phyloP scores from a whole-genome alignment of 139 green algal genomes.

The Chlamydomonas schloesseri region DNA sequence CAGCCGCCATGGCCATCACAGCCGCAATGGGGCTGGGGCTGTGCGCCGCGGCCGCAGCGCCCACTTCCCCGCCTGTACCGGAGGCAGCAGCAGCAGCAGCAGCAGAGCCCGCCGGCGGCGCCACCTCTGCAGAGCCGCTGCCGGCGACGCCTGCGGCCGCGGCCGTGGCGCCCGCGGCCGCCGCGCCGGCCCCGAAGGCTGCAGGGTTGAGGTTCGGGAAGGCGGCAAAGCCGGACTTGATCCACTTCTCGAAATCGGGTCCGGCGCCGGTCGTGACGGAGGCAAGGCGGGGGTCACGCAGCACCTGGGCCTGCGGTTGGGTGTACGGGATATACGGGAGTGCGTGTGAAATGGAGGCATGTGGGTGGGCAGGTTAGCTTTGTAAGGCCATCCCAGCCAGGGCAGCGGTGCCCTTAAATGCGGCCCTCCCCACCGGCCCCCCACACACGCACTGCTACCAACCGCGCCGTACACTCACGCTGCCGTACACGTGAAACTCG shows the following conservation, averaged over 20 bases:
- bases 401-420: no score
- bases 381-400: not conserved
- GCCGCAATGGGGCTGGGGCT: constrained; percentile 2
- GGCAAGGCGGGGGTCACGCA: constrained; percentile 14
- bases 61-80: no score
- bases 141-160: not conserved
- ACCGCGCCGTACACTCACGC: no score
- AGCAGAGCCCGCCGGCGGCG: not conserved
- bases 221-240: constrained; percentile 47
- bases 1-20: constrained; percentile 21
- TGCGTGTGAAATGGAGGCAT: no score
- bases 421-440: no score
- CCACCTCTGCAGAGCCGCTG: not conserved
- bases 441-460: no score
- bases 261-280: not conserved
- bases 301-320: not conserved
- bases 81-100: not conserved
- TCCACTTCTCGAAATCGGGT: constrained; percentile 52
- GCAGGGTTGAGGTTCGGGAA: constrained; percentile 21
- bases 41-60: not conserved
- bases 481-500: constrained; percentile 28
- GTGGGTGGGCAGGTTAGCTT: not conserved
- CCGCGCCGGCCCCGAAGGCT: not conserved
- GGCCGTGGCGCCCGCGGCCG: not conserved
- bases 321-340: not conserved